Conservation (phyloP, 192 early-diverging fungal species). For the Coemansia sp. region DNA sequence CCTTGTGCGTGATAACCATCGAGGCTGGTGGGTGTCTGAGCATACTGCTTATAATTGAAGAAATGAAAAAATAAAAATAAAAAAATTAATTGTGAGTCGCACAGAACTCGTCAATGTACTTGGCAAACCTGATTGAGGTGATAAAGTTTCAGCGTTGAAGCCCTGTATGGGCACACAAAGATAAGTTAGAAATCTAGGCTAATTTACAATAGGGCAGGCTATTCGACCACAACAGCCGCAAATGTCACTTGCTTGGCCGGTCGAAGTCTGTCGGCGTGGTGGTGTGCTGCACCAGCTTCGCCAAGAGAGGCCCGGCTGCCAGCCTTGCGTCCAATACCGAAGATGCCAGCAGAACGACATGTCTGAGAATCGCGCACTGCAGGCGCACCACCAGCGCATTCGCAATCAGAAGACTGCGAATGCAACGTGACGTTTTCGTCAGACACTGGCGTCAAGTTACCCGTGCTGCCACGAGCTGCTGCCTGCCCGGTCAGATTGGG, state of each 20-base stretch:
- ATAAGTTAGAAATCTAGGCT: background rate
- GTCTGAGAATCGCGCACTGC: background rate
- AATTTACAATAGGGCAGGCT: background rate
- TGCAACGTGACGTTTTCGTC: constrained; percentile 32
- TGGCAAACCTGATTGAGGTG: background rate
- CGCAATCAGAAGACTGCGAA: constrained; percentile 35
- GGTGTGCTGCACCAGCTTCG: background rate
- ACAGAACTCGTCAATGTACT: background rate
- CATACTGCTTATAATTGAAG: constrained; percentile 9
- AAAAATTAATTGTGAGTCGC: background rate
- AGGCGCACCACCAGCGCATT: constrained; percentile 10
- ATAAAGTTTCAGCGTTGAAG: background rate
- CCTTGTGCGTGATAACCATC: constrained; percentile 45
- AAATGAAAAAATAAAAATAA: background rate
- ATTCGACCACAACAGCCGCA: constrained; percentile 18
- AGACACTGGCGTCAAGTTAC: constrained; percentile 42
- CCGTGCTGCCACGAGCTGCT: constrained; percentile 16
- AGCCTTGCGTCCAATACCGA: constrained; percentile 14
- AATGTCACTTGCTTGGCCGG: constrained; percentile 52
- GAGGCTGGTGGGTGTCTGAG: constrained; percentile 46
- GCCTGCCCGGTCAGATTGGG: constrained; percentile 13
- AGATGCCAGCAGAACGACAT: constrained; percentile 9
- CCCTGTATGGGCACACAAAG: background rate
- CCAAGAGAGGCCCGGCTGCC: constrained; percentile 3
- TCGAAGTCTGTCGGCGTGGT: constrained; percentile 1